phyloP scores from a whole-genome alignment of 73 alveolate species.

The Breviolum minutum region DNA sequence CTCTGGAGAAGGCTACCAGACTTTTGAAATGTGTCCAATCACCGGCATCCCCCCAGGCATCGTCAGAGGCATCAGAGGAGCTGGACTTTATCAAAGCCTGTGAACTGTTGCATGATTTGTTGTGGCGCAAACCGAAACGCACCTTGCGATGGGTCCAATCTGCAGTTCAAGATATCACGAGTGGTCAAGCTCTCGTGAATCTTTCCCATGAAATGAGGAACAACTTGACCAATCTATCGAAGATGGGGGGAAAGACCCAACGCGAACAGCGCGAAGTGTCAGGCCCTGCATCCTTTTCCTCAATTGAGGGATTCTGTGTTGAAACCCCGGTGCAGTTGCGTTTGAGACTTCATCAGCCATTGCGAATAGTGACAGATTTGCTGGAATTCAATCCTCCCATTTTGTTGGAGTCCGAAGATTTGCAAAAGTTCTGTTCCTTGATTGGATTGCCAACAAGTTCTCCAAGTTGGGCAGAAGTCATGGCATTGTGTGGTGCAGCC shows the following conservation, averaged over 20 bases:
- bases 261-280: conserved; percentile 44
- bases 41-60: not conserved
- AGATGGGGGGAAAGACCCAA: conserved; percentile 7
- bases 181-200: conserved; percentile 74
- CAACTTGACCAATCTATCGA: not conserved
- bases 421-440: conserved; percentile 68
- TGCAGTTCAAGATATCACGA: conserved; percentile 82
- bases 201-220: conserved; percentile 63
- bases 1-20: conserved; percentile 68
- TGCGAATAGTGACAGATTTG: conserved; percentile 84
- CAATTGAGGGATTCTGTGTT: conserved; percentile 2
- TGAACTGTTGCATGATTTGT: conserved; percentile 74
- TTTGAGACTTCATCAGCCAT: conserved; percentile 42
- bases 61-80: conserved; percentile 21
- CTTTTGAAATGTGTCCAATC: conserved; percentile 39
- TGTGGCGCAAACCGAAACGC: conserved; percentile 74
- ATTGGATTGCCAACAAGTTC: conserved; percentile 53
- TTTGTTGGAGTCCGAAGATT: conserved; percentile 76
- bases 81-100: conserved; percentile 77
- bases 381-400: conserved; percentile 91
- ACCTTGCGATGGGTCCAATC: conserved; percentile 64
- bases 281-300: not conserved
- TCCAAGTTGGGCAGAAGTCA: conserved; percentile 87
- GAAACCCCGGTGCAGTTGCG: conserved; percentile 72
- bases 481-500: conserved; percentile 93